These are phyloP conservation scores for Herpetomonas samuelpessoai DNA, from an alignment of 208 protist genomes.

Conservation along the genomic window DNA sequence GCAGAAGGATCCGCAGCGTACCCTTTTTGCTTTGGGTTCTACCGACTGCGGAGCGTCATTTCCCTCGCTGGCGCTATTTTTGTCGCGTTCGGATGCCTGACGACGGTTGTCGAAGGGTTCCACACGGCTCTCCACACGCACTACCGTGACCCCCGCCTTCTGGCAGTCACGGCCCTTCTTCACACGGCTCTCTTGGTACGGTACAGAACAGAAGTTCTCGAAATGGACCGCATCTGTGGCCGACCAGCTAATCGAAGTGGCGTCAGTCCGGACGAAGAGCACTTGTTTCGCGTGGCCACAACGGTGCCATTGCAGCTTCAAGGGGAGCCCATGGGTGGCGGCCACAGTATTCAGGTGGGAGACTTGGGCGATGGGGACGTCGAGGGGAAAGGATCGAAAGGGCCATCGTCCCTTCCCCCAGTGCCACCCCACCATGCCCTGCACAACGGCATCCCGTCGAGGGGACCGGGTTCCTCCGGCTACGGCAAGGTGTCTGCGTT, in stretches of 20 bases:
- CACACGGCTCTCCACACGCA: conserved; percentile 38
- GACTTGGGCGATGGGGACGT: too few relatives aligned
- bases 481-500: not conserved
- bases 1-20: conserved; percentile 5
- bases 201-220: conserved; percentile 41
- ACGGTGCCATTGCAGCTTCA: not conserved
- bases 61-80: conserved; percentile 51
- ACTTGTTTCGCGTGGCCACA: conserved; percentile 11
- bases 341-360: not conserved
- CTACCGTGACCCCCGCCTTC: conserved; percentile 19
- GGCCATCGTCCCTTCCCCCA: too few relatives aligned
- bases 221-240: conserved; percentile 51
- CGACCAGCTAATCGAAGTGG: conserved; percentile 17
- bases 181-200: conserved; percentile 37
- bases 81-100: conserved; percentile 56
- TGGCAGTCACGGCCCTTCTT: conserved; percentile 17
- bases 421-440: too few relatives aligned
- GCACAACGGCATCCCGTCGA: not conserved
- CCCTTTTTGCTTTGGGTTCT: conserved; percentile 50
- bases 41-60: conserved; percentile 44
- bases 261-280: conserved; percentile 22
- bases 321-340: not conserved
- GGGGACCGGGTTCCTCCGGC: too few relatives aligned
- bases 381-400: too few relatives aligned
- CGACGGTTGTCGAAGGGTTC: conserved; percentile 40